Evolutionary conservation across 306 rosid species (phyloP).

Genomic region (Potentilla sterilis): DNA sequence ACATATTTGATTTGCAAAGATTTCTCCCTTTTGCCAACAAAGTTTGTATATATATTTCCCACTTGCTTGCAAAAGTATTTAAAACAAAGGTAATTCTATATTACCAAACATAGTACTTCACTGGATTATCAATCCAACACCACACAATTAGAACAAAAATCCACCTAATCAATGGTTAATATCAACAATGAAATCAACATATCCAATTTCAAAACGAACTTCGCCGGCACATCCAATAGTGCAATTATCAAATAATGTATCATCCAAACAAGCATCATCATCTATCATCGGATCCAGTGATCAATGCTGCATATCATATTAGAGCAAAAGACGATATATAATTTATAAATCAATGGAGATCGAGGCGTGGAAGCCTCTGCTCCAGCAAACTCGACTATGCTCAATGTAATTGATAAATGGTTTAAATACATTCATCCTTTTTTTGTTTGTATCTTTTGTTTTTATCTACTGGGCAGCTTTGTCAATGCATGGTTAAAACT

Average conservation of each 20-base stretch:
- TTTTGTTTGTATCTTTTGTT: background rate
- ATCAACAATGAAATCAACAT: no score
- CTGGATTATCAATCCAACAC: background rate
- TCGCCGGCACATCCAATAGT: background rate
- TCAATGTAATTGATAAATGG: background rate
- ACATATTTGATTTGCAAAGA: background rate
- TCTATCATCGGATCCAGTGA: conserved; percentile 14
- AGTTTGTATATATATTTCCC: background rate
- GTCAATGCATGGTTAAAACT: background rate
- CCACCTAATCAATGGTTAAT: background rate
- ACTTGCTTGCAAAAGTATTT: background rate
- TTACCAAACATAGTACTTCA: background rate
- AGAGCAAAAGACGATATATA: background rate
- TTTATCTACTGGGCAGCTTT: background rate
- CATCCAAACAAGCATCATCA: conserved; percentile 20
- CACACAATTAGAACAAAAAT: background rate
- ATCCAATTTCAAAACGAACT: background rate
- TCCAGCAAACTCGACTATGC: conserved; percentile 18
- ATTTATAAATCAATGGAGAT: conserved; percentile 12
- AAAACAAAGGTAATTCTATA: background rate
- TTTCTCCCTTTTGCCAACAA: conserved; percentile 1
- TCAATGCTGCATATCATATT: conserved; percentile 10
- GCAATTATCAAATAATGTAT: background rate
- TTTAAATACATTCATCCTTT: background rate
- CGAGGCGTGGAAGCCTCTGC: conserved; percentile 41